Evolutionary conservation across 164 flowering plant species (phyloP).

Genomic region (Magnolia changhungtana): DNA sequence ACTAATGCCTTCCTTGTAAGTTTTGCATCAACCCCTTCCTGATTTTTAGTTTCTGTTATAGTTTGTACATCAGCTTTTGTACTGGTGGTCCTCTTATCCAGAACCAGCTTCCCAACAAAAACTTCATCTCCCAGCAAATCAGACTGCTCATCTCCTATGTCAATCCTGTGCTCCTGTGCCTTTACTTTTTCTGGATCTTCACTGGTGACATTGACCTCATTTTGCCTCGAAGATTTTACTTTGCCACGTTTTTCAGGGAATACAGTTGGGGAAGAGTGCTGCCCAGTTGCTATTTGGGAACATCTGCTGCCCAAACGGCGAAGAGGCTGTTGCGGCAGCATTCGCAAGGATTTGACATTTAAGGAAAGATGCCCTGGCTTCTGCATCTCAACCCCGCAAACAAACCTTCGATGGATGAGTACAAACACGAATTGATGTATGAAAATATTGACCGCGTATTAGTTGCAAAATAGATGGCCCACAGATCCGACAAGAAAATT

Average conservation of each 20-base stretch:
- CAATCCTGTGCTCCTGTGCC: slow-evolving; percentile 79
- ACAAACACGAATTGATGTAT: neutral
- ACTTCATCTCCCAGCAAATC: slow-evolving; percentile 78
- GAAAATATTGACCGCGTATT: slow-evolving; percentile 6
- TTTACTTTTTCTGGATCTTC: slow-evolving; percentile 47
- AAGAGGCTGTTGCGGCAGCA: slow-evolving; percentile 55
- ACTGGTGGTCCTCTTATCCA: slow-evolving; percentile 54
- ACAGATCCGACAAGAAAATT: slow-evolving; percentile 2
- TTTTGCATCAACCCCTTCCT: slow-evolving; percentile 70
- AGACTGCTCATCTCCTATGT: slow-evolving; percentile 89
- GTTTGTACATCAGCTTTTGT: slow-evolving; percentile 35
- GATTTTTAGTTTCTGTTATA: slow-evolving; percentile 39
- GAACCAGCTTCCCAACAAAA: slow-evolving; percentile 64
- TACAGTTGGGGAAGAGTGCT: slow-evolving; percentile 82
- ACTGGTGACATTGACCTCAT: slow-evolving; percentile 24
- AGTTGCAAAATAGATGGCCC: slow-evolving; percentile 6
- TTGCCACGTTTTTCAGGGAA: slow-evolving; percentile 89
- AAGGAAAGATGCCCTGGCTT: slow-evolving; percentile 51
- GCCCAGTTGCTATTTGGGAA: slow-evolving; percentile 69
- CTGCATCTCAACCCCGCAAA: slow-evolving; percentile 45
- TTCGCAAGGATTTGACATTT: slow-evolving; percentile 43
- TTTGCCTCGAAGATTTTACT: slow-evolving; percentile 43
- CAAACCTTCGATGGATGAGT: neutral
- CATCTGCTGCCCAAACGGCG: slow-evolving; percentile 69
- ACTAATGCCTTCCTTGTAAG: slow-evolving; percentile 89